Conservation (phyloP, 1,284 basidiomycete genomes). For the Ustilago crameri region DNA sequence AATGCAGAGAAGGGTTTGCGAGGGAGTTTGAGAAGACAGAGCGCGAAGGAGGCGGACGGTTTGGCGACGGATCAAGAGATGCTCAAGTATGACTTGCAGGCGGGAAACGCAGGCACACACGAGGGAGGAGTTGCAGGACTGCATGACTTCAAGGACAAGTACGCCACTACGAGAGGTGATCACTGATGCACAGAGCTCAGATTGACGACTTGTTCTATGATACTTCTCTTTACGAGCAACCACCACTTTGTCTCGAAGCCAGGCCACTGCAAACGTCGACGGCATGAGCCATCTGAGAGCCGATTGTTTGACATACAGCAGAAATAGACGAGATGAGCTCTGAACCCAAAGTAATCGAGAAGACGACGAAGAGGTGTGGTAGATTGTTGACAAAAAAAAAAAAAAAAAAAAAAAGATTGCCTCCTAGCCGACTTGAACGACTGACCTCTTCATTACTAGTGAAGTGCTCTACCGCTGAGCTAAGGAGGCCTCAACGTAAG, state of each 20-base stretch:
- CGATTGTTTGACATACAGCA: too few species aligned
- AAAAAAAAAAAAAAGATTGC: slow-evolving; percentile 22
- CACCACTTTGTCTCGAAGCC: too few species aligned
- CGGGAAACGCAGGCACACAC: slow-evolving; percentile 8
- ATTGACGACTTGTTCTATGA: too few species aligned
- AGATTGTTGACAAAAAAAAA: background rate
- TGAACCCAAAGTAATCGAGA: too few species aligned
- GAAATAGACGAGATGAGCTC: too few species aligned
- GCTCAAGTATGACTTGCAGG: slow-evolving; percentile 45
- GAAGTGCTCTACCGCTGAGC: slow-evolving; percentile 56
- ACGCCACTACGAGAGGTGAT: slow-evolving; percentile 39
- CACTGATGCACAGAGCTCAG: too few species aligned
- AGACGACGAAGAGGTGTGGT: too few species aligned
- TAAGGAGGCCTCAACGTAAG: slow-evolving; percentile 31
- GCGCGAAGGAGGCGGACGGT: background rate
- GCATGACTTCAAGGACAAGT: slow-evolving; percentile 39
- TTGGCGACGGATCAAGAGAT: slow-evolving; percentile 39
- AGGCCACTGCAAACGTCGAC: too few species aligned
- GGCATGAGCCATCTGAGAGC: too few species aligned
- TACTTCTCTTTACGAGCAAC: too few species aligned
- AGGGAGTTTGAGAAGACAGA: slow-evolving; percentile 1
- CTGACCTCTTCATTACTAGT: slow-evolving; percentile 56
- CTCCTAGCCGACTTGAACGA: slow-evolving; percentile 55
- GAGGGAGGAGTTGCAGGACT: slow-evolving; percentile 42
- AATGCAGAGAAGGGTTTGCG: slow-evolving; percentile 28